Evolutionary conservation across 371 early-diverging fungal genomes (phyloP).

Genomic region (Apophysomyces ossiformis): DNA sequence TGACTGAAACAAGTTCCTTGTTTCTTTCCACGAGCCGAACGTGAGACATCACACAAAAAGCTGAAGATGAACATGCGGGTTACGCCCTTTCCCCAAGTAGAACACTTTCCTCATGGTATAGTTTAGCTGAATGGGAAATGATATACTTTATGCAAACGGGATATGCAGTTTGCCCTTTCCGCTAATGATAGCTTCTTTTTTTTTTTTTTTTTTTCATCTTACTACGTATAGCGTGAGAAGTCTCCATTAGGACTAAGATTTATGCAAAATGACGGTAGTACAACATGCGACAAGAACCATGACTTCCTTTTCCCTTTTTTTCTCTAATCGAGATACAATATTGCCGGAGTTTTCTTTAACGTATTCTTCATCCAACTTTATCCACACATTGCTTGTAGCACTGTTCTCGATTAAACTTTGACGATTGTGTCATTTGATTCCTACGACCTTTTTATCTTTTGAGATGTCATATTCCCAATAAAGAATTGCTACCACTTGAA

Average conservation of each 20-base stretch:
- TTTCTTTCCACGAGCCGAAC: neutral
- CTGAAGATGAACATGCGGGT: slow-evolving; percentile 1
- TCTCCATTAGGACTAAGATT: neutral
- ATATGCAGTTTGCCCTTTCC: too few species aligned
- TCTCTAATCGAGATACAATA: slow-evolving; percentile 1
- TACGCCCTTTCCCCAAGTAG: neutral
- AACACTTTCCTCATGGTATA: neutral
- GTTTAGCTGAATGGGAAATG: too few species aligned
- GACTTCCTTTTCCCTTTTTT: slow-evolving; percentile 4
- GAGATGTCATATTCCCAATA: too few species aligned
- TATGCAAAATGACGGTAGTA: slow-evolving; percentile 2
- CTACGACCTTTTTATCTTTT: too few species aligned
- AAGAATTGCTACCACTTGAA: too few species aligned
- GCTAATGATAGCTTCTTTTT: too few species aligned
- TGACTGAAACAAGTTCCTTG: slow-evolving; percentile 8
- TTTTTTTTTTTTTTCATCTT: neutral
- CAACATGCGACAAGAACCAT: neutral
- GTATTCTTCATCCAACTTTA: too few species aligned
- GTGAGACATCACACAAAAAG: slow-evolving; percentile 9
- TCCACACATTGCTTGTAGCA: too few species aligned
- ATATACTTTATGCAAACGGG: too few species aligned
- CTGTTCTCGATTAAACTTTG: too few species aligned
- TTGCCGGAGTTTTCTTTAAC: too few species aligned
- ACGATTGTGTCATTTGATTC: too few species aligned
- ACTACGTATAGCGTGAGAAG: neutral